A percentile compares a stretch with the other conserved stretches of the same genome.
These are phyloP conservation scores for Crithidia thermophila DNA, from an alignment of 208 protist species.

Conservation along the genomic window DNA sequence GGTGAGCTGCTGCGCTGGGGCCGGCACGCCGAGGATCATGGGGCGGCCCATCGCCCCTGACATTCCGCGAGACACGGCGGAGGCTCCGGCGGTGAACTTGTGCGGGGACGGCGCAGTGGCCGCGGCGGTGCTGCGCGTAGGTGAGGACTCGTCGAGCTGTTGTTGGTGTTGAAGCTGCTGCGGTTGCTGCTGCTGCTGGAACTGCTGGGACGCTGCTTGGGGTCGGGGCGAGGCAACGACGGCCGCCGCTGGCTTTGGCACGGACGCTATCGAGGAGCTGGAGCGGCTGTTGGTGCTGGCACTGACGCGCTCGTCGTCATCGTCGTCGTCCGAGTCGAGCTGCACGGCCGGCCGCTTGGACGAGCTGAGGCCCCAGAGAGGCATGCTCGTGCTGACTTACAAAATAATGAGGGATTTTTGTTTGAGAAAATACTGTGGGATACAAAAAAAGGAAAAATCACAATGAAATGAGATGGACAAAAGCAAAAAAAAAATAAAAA, in stretches of 20 bases:
- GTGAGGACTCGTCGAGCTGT: no score
- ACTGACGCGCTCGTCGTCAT: slow-evolving; percentile 9
- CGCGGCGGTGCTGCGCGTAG: background rate
- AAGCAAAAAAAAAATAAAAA: background rate
- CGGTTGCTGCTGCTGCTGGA: no score
- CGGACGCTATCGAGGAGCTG: slow-evolving; percentile 1
- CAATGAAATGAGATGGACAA: background rate
- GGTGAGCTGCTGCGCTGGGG: background rate
- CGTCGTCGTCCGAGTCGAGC: slow-evolving; percentile 24
- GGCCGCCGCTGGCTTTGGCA: background rate
- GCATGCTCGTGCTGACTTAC: slow-evolving; percentile 5
- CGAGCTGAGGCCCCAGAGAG: slow-evolving; percentile 11
- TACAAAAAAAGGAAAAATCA: background rate
- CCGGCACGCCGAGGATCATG: slow-evolving; percentile 11
- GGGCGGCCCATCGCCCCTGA: background rate
- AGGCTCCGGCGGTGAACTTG: slow-evolving; percentile 1
- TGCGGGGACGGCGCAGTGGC: background rate
- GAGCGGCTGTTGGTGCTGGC: slow-evolving; percentile 14
- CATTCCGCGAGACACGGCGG: background rate
- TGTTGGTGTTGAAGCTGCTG: no score
- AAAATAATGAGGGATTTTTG: background rate
- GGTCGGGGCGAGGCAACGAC: no score
- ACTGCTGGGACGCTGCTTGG: no score
- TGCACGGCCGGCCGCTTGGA: slow-evolving; percentile 11
- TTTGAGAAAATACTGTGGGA: background rate